These are phyloP conservation scores for Sclerotinia spermophila DNA, from an alignment of 2,329 filamentous ascomycete species.

Conservation along the genomic window DNA sequence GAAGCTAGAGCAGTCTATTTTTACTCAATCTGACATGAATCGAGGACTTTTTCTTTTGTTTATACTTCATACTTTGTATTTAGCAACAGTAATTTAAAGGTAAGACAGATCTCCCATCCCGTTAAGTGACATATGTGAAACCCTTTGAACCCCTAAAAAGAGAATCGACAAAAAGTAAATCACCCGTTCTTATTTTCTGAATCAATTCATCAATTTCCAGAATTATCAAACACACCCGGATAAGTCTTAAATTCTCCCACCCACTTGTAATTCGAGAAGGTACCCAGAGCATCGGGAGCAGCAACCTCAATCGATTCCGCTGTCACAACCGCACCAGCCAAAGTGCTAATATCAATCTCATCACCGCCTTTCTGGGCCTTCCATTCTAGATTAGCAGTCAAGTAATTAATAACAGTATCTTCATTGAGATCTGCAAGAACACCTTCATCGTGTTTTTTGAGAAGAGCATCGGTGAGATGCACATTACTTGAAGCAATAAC, in stretches of 20 bases:
- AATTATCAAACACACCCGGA: not conserved
- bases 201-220: not conserved
- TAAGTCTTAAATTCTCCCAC: slow-evolving; percentile 15
- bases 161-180: not conserved
- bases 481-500: slow-evolving; percentile 39
- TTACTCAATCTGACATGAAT: not conserved
- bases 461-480: slow-evolving; percentile 38
- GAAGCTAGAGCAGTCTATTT: not conserved
- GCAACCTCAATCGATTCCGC: slow-evolving; percentile 11
- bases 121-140: not conserved
- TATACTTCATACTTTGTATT: no score
- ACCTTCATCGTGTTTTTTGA: slow-evolving; percentile 30
- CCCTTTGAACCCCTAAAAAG: not conserved
- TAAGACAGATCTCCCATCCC: not conserved
- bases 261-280: slow-evolving; percentile 15
- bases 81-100: not conserved
- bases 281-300: slow-evolving; percentile 1
- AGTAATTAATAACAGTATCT: slow-evolving; percentile 31
- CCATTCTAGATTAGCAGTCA: slow-evolving; percentile 31
- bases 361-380: slow-evolving; percentile 19
- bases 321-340: not conserved
- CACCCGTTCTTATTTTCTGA: not conserved
- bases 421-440: slow-evolving; percentile 30
- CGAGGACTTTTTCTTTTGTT: not conserved
- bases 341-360: slow-evolving; percentile 3